phyloP scores from a whole-genome alignment of 2,329 filamentous ascomycete genomes.

The Beauveria brongniartii region DNA sequence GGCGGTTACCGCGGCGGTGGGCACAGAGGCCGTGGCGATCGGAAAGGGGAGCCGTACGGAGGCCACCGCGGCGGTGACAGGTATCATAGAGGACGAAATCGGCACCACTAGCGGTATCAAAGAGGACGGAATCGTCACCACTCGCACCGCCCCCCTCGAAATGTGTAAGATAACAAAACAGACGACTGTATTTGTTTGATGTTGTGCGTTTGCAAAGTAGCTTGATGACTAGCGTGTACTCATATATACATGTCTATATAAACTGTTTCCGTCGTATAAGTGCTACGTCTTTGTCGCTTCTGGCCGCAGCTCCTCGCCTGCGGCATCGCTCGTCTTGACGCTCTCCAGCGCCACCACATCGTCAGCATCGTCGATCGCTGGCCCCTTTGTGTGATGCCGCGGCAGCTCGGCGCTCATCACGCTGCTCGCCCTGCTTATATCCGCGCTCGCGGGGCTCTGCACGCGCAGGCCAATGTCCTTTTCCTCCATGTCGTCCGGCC shows the following conservation, averaged over 20 bases:
- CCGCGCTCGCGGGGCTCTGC: conserved; percentile 55
- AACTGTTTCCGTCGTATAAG: background rate
- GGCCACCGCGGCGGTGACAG: conserved; percentile 27
- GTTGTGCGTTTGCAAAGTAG: background rate
- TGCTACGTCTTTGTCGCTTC: conserved; percentile 1
- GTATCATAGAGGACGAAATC: conserved; percentile 25
- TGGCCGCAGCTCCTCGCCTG: conserved; percentile 24
- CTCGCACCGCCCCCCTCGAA: background rate
- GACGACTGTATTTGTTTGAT: background rate
- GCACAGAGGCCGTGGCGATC: conserved; percentile 22
- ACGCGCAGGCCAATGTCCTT: conserved; percentile 62
- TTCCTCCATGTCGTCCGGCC: conserved; percentile 41
- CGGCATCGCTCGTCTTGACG: conserved; percentile 28
- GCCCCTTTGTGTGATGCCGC: background rate
- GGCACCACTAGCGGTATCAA: conserved; percentile 25
- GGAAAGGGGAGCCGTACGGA: conserved; percentile 26
- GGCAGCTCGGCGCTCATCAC: conserved; percentile 34
- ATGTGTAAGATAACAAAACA: background rate
- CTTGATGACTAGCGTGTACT: background rate
- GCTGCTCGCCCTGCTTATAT: conserved; percentile 67
- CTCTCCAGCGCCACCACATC: conserved; percentile 21
- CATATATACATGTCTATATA: background rate
- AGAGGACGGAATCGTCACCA: conserved; percentile 12
- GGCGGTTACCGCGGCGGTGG: conserved; percentile 8
- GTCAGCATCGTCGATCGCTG: conserved; percentile 6